Percentiles rank a stretch among this genome's conserved stretches.
These are phyloP conservation scores for Cudoniella acicularis DNA, from an alignment of 495 filamentous ascomycete genomes.

Conservation along the genomic window DNA sequence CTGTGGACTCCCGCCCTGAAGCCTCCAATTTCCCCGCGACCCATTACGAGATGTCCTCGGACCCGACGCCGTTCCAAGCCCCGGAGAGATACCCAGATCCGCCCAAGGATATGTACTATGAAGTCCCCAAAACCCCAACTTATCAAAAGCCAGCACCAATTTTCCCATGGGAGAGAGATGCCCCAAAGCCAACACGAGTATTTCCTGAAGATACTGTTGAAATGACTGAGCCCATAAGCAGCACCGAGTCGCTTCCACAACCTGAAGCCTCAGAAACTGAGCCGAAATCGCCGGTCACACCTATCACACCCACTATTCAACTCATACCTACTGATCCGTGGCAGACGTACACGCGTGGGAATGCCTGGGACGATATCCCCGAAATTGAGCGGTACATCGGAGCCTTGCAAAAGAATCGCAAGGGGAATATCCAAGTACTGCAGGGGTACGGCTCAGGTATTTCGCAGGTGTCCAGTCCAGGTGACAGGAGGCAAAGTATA, in stretches of 20 bases:
- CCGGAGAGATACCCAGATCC: conserved; percentile 75
- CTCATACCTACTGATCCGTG: conserved; percentile 51
- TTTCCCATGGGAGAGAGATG: conserved; percentile 80
- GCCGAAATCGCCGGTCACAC: conserved; percentile 36
- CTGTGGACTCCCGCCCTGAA: conserved; percentile 69
- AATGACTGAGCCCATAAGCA: conserved; percentile 34
- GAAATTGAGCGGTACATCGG: conserved; percentile 79
- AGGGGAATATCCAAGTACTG: conserved; percentile 55
- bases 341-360: conserved; percentile 61
- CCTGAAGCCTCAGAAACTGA: conserved; percentile 7
- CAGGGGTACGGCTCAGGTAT: conserved; percentile 28
- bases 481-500: conserved; percentile 46
- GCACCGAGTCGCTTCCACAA: conserved; percentile 11
- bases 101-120: conserved; percentile 79
- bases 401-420: conserved; percentile 60
- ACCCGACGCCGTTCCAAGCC: conserved; percentile 65
- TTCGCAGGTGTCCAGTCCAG: conserved; percentile 25
- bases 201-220: conserved; percentile 65
- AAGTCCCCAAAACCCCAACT: conserved; percentile 61
- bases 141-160: conserved; percentile 58
- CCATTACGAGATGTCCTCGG: conserved; percentile 73
- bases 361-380: conserved; percentile 86
- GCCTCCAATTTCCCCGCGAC: conserved; percentile 68
- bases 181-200: conserved; percentile 64
- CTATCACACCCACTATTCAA: conserved; percentile 41